Evolutionary conservation across 163 green algal species (phyloP), one percentile per base, ranked within the genome.

Genomic region (Picocystis sp.): DNA sequence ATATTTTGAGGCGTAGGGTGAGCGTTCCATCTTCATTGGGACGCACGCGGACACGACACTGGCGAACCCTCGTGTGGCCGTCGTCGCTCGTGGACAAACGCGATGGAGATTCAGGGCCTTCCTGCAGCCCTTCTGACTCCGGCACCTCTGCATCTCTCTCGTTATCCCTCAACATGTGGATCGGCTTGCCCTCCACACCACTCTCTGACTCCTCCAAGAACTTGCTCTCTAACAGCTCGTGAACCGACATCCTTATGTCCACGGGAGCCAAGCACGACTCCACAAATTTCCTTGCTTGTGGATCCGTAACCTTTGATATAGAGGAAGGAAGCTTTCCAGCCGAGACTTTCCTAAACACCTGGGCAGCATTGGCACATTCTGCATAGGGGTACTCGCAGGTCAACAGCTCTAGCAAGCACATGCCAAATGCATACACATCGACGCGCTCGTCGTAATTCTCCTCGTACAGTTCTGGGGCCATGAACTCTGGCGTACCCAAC

Each of bases 381-480:
- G 62, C 67, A 66, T 98, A 99, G 12, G 91, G 91, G 63, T 94
- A 98, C 73, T 96, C 77, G 67, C 94, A 76, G 1, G 90, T 97
- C 21, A 84, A 80, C 53, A 99, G 76, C 75, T 96, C 84, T 66
- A 95, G 74, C 56, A 95, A 43, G 22, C 67, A 86, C 81, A 90
- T 90, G 43, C 86, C 86, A 62, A 94, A 95, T 15, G 76, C 74
- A 70, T 98, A 98, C 17, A 98, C 89, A 63, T 98, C 89, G 38
- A 95, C 91, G 47, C 89, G 84, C 70, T 97, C 90, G 53, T 96
- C 80, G 52, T 99, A 99, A 55, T 94, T 80, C 71, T 99, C 91
- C 54, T 98, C 87, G 45, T 97, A 99, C 63, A 98, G 81, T 78
- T 99, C 91, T 12, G 89, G 89, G 3, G 89, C 89, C 89, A 98